Conservation (phyloP, 2,329 filamentous ascomycete species). For the Coniochaeta sp. region DNA sequence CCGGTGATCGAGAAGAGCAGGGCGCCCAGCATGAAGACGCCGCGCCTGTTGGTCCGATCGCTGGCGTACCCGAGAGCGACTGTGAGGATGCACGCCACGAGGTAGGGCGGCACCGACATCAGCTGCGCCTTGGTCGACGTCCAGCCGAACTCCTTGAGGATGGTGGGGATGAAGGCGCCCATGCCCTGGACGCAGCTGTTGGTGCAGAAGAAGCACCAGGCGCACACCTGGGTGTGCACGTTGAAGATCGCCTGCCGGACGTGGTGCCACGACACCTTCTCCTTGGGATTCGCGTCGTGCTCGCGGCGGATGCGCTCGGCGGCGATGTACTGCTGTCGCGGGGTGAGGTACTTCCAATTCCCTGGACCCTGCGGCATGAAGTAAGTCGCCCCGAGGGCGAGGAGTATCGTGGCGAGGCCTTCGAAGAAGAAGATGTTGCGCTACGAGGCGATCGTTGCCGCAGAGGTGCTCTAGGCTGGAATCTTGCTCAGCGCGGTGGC, state of each 20-base stretch:
- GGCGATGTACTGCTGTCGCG: conserved; percentile 4
- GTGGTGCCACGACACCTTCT: conserved; percentile 4
- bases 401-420: conserved; percentile 4
- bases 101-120: conserved; percentile 5
- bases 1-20: conserved; percentile 4
- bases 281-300: conserved; percentile 4
- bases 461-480: conserved; percentile 3
- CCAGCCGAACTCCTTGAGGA: conserved; percentile 9
- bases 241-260: conserved; percentile 7
- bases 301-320: conserved; percentile 5
- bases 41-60: conserved; percentile 3
- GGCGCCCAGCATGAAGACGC: conserved; percentile 5
- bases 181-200: conserved; percentile 4
- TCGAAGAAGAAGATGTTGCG: conserved; percentile 8
- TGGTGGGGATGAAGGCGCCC: conserved; percentile 7
- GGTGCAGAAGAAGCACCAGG: conserved; percentile 7
- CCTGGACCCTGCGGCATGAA: conserved; percentile 6
- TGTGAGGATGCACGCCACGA: conserved; percentile 3
- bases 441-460: conserved; percentile 1
- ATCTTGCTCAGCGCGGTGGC: conserved; percentile 5
- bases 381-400: not conserved
- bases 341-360: conserved; percentile 3
- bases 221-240: conserved; percentile 6
- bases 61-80: conserved; percentile 4
- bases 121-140: conserved; percentile 8